Base-by-base conservation (phyloP, 2,329 filamentous ascomycete genomes). In the Orbilia oligospora region DNA sequence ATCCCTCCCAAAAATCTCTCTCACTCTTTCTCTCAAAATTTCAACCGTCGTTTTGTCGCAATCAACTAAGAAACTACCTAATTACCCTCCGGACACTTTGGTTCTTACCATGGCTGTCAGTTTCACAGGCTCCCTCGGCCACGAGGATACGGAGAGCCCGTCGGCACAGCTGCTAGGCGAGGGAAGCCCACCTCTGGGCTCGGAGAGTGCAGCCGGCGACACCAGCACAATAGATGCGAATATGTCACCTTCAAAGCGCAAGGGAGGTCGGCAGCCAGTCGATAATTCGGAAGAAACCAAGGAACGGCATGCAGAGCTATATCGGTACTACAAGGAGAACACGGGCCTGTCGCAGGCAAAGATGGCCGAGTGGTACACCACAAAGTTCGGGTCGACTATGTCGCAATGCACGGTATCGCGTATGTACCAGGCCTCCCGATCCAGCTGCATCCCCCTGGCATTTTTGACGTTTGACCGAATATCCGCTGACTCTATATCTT, bases 331-430 rank as follows among this genome's bases (percentile, higher is more conserved):
- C 73, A 77, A 77, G 46, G 51, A 44, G 51, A 77, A 77, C 73
- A 53, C 67, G 41, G 73, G 73, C 24, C 22, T 77, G 73, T 77
- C 73, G 67, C 73, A 77, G 30, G 73, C 73, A 77, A 77, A 77
- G 73, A 77, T 77, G 73, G 73, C 73, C 12, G 73, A 77, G 73
- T 77, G 73, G 73, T 77, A 77, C 68, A 77, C 73, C 16, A 77
- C 67, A 46, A 71, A 61, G 61, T 77, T 77, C 44, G 68, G 67
- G 20, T 77, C 73, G 61, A 77, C 73, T 24, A 77, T 77, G 73
- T 77, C 73, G 68, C 73, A 77, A 61, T 77, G 73, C 67, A 77
- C 73, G 63, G 73, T 77, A 44, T 77, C 73, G 73, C 73, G 73
- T 77, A 77, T 36, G 73, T 77, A 65, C 36, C 12, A 58, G 22